phyloP scores from a whole-genome alignment of 1,284 basidiomycete genomes.

The Pyrrhoderma noxium region DNA sequence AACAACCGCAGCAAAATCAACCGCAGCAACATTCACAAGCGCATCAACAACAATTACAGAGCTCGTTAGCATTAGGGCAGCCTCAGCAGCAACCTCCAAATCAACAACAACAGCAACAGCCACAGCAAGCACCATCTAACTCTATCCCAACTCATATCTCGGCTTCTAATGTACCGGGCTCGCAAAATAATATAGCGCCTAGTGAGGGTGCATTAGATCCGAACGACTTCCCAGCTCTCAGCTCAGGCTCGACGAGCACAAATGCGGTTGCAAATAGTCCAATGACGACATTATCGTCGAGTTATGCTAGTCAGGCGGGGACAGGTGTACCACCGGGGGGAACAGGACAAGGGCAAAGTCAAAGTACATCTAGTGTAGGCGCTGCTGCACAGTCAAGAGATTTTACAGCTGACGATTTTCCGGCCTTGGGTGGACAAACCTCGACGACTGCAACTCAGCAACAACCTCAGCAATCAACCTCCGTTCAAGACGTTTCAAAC shows the following conservation, averaged over 20 bases:
- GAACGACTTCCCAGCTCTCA: conserved; percentile 79
- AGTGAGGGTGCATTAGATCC: conserved; percentile 75
- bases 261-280: conserved; percentile 28
- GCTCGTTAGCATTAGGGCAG: conserved; percentile 19
- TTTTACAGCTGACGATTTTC: conserved; percentile 76
- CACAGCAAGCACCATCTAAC: conserved; percentile 20
- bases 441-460: conserved; percentile 29
- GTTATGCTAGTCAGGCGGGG: conserved; percentile 72
- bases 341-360: conserved; percentile 30
- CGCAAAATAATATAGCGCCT: conserved; percentile 54
- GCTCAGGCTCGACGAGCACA: conserved; percentile 40
- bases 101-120: conserved; percentile 34
- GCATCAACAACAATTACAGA: conserved; percentile 7
- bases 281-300: conserved; percentile 34
- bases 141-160: conserved; percentile 29
- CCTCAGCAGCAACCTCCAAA: conserved; percentile 28
- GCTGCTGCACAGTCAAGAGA: conserved; percentile 47
- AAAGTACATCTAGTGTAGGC: conserved; percentile 28
- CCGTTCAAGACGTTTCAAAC: conserved; percentile 24
- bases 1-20: conserved; percentile 40
- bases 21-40: conserved; percentile 17
- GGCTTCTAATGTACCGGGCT: conserved; percentile 37
- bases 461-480: conserved; percentile 33
- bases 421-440: conserved; percentile 62
- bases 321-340: conserved; percentile 40